Evolutionary conservation across 768 basidiomycete species (phyloP).

Genomic region (Podaxis sp.): DNA sequence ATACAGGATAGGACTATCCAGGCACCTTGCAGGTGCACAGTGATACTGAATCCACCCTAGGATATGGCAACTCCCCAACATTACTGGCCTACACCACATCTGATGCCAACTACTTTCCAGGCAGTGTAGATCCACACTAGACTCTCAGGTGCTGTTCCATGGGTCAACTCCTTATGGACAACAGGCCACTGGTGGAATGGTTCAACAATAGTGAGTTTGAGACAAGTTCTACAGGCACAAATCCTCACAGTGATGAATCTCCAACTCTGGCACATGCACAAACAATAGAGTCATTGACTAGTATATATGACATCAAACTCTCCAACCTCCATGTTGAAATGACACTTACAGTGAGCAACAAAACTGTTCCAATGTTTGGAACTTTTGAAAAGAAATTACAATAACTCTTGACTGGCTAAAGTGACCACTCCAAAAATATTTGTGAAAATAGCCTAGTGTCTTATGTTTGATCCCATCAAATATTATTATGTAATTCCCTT

Average conservation of each 20-base stretch:
- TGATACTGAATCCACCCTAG: neutral
- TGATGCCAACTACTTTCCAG: constrained; percentile 12
- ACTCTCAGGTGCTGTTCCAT: constrained; percentile 66
- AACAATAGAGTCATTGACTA: constrained; percentile 10
- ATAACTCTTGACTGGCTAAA: no score
- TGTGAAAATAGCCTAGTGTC: no score
- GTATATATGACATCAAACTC: constrained; percentile 4
- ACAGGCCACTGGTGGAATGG: constrained; percentile 55
- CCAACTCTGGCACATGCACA: constrained; percentile 1
- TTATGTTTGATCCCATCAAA: no score
- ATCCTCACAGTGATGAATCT: constrained; percentile 13
- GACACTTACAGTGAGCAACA: no score
- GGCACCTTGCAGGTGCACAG: neutral
- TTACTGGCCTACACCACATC: neutral
- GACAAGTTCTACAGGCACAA: neutral
- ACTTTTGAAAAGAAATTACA: no score
- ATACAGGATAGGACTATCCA: neutral
- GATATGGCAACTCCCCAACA: neutral
- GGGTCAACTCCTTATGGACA: constrained; percentile 62
- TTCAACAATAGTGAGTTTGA: constrained; percentile 61
- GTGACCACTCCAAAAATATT: no score
- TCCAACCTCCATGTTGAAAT: constrained; percentile 24
- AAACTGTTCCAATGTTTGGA: no score
- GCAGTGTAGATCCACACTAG: constrained; percentile 27
- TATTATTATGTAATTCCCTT: no score